Base-by-base conservation (phyloP, 2,329 filamentous ascomycete species). In the Colletotrichum orbiculare region DNA sequence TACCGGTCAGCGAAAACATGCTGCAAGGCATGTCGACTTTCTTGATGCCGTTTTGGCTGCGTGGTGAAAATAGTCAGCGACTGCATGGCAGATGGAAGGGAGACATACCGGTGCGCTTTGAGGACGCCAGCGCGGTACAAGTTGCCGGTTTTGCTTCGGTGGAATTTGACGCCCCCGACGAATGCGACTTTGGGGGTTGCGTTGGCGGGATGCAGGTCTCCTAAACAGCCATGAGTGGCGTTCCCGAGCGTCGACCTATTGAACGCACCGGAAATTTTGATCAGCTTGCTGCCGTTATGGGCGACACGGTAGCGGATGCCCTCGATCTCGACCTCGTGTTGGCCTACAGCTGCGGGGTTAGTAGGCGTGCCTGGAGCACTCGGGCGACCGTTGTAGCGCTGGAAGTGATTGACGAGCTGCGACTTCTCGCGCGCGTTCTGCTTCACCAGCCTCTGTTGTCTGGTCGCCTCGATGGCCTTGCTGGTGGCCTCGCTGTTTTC, bases 81-180 rank as follows among this genome's bases (percentile, higher is more conserved):
- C 52, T 73, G 71, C 66, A 63, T 60, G 62, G 33, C 54, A 52
- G 8, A 25, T 42, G 64, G 50, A 56, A 64, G 69, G 60, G 63
- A 37, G 54, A 84, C 89, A 79, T 87, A 95, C 92, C 87, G 89
- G 77, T 92, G 91, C 68, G 89, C 89, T 75, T 90, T 89, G 65
- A 95, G 86, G 60, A 93, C 84, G 68, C 91, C 89, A 72, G 91
- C 86, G 60, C 93, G 90, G 73, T 94, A 91, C 34, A 97, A 85
- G 71, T 97, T 97, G 67, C 94, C 94, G 71, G 90, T 91, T 76
- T 95, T 96, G 77, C 92, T 97, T 69, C 94, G 87, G 72, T 93
- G 85, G 74, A 97, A 97, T 69, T 87, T 89, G 71, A 97, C 91
- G 46, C 93, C 92, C 56, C 91, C 92, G 66, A 97, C 82, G 6